Conservation (phyloP, 2,329 filamentous ascomycete genomes). For the Alternaria viburni region DNA sequence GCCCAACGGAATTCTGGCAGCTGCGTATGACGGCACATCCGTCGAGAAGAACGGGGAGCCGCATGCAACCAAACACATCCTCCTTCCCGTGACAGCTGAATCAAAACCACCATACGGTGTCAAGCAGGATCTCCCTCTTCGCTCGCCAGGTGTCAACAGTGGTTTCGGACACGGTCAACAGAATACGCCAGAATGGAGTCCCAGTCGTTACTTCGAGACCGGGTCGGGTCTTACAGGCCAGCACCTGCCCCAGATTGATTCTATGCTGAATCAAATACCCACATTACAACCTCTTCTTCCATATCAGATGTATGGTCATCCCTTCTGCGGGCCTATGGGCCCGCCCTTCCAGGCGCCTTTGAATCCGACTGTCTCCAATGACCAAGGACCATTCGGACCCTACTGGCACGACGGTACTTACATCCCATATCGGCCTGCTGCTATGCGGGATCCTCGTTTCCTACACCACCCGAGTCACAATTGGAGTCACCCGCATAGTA, state of each 20-base stretch:
- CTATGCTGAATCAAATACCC: slow-evolving; percentile 65
- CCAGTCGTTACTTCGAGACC: slow-evolving; percentile 45
- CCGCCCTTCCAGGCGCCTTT: slow-evolving; percentile 43
- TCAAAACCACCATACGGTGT: slow-evolving; percentile 40
- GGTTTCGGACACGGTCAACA: slow-evolving; percentile 25
- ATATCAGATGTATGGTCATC: slow-evolving; percentile 52
- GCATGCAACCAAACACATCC: slow-evolving; percentile 81
- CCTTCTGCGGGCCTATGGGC: slow-evolving; percentile 41
- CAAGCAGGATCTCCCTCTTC: slow-evolving; percentile 47
- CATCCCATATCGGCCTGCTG: slow-evolving; percentile 50
- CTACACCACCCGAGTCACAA: slow-evolving; percentile 38
- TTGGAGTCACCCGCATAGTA: slow-evolving; percentile 42
- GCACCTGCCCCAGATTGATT: slow-evolving; percentile 63
- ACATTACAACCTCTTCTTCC: slow-evolving; percentile 63
- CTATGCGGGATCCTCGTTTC: slow-evolving; percentile 49
- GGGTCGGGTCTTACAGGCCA: slow-evolving; percentile 46
- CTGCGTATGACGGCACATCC: slow-evolving; percentile 86
- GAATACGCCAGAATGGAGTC: slow-evolving; percentile 42
- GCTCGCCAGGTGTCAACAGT: slow-evolving; percentile 33
- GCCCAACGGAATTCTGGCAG: slow-evolving; percentile 89
- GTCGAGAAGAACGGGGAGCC: slow-evolving; percentile 74
- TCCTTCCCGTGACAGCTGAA: slow-evolving; percentile 67
- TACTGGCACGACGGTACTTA: slow-evolving; percentile 52
- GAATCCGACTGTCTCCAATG: slow-evolving; percentile 50
- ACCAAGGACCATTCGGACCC: slow-evolving; percentile 49